phyloP scores from a whole-genome alignment of 1,139 yeast genomes.

The Candida sp. region DNA sequence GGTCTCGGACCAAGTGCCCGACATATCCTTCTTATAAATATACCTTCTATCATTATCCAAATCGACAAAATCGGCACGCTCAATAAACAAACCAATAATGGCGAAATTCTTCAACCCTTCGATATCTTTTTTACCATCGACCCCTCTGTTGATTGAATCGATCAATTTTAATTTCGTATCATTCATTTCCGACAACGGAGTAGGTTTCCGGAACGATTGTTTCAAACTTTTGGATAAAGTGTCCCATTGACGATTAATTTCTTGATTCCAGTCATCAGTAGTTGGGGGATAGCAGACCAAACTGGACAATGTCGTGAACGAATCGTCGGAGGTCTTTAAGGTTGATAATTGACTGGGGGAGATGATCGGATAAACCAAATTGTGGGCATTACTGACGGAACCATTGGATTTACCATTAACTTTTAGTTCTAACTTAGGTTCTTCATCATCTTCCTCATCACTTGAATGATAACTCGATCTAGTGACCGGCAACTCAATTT shows the following conservation, averaged over 20 bases:
- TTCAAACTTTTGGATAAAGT: constrained; percentile 54
- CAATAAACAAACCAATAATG: constrained; percentile 66
- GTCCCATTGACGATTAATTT: constrained; percentile 63
- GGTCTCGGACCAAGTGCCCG: constrained; percentile 69
- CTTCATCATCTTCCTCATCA: constrained; percentile 12
- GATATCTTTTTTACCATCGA: constrained; percentile 72
- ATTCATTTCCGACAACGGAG: constrained; percentile 61
- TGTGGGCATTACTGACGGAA: constrained; percentile 2
- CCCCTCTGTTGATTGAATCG: constrained; percentile 77
- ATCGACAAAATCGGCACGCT: constrained; percentile 69
- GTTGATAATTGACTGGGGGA: constrained; percentile 2
- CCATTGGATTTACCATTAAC: constrained; percentile 2
- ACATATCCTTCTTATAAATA: constrained; percentile 48
- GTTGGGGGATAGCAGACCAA: constrained; percentile 44
- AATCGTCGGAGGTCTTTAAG: constrained; percentile 13
- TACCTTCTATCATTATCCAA: constrained; percentile 56
- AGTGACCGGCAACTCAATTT: constrained; percentile 27
- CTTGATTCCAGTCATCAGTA: constrained; percentile 61
- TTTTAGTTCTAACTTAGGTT: constrained; percentile 2
- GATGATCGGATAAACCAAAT: constrained; percentile 1
- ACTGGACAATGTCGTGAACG: constrained; percentile 28
- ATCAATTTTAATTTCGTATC: constrained; percentile 53
- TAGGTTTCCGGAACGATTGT: constrained; percentile 67
- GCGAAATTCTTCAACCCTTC: constrained; percentile 70
- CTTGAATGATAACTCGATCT: constrained; percentile 2